Base-by-base conservation (phyloP, 169 alveolate genomes). In the Plasmodium chabaudi region DNA sequence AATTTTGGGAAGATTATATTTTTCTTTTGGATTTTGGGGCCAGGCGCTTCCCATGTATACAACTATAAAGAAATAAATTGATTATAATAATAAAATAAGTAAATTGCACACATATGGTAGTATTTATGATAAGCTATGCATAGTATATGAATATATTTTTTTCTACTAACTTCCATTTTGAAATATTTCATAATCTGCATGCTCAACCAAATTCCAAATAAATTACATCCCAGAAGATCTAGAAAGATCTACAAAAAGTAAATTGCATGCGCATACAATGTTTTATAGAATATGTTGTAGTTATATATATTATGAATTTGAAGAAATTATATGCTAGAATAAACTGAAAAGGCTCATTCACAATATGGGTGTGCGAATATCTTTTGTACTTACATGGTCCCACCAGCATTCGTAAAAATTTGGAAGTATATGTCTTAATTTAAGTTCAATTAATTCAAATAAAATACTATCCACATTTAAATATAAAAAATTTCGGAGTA, bases 321-420 rank as follows among this genome's bases (percentile, higher is more conserved):
- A n/a, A 13, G 17, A 13, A 13, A 12, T n/a, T 0, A 9, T 13
- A 51, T 13, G 9, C 0, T 51, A 51, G 17, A 2, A 51, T 51
- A 6, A 1, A 49, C 15, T 49, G 15, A 12, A 10, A 7, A 6
- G 5, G 17, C 59, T 51, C n/a, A 51, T 13, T 13, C 17, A 51
- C 17, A 51, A n/a, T 12, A 13, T 13, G 59, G 1, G 6, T 57
- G 19, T 17, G 4, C 17, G 25, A 3, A 57, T 57, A 57, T 70
- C 15, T 70, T 70, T 17, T 23, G 15, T 39, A 53, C 89, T 79
- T 51, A 79, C 89, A 47, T 79, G 89, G 15, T 79, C 89, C 89
- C 89, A 79, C 89, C 89, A 79, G 25, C 89, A 79, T 59, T 79
- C 89, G 47, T 79, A 79, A 79, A 79, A 79, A 46, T 79, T 79